phyloP scores from a whole-genome alignment of 305 asterid genomes.

The Solanum chacoense region DNA sequence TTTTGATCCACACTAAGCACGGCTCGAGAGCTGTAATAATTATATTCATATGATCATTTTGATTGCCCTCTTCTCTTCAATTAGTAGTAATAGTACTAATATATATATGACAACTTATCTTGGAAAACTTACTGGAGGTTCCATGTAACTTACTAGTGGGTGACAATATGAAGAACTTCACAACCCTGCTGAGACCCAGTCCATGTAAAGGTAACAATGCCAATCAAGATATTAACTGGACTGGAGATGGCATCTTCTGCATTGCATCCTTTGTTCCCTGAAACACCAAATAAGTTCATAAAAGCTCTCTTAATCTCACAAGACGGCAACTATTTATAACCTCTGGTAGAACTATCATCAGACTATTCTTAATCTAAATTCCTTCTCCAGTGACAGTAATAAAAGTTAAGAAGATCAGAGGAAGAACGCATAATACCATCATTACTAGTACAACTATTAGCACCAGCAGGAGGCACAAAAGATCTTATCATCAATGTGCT shows the following conservation, averaged over 20 bases:
- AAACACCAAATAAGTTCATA: background rate
- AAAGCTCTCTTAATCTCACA: background rate
- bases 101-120: background rate
- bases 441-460: background rate
- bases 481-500: background rate
- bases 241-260: constrained; percentile 98
- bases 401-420: background rate
- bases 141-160: background rate
- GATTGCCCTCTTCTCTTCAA: background rate
- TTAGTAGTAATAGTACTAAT: background rate
- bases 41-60: background rate
- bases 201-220: constrained; percentile 83
- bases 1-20: background rate
- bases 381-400: background rate
- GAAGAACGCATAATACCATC: background rate
- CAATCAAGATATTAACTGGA: constrained; percentile 56
- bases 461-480: background rate
- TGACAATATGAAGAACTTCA: constrained; percentile 16
- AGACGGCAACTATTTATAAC: background rate
- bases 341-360: background rate
- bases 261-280: constrained; percentile 89
- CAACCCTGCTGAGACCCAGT: constrained; percentile 70
- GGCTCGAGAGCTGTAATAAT: background rate
- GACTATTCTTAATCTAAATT: background rate
- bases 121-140: background rate